A percentile compares a stretch with the other conserved stretches of the same genome.
Evolutionary conservation across 2,329 filamentous ascomycete genomes (phyloP).

Genomic region (Tolypocladium album): DNA sequence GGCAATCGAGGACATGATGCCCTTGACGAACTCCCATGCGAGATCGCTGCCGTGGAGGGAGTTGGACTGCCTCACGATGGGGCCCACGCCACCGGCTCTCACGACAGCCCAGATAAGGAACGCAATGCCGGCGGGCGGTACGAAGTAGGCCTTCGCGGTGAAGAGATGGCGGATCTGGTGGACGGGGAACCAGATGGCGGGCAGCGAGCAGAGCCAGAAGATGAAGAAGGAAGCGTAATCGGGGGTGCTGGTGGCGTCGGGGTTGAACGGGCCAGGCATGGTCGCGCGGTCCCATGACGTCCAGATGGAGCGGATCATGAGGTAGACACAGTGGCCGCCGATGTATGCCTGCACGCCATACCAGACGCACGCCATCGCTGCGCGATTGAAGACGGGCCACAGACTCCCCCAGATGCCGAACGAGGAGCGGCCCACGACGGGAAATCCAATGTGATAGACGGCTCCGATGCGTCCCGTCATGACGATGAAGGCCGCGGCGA

Average conservation of each 20-base stretch:
- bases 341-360: slow-evolving; percentile 82
- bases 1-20: slow-evolving; percentile 80
- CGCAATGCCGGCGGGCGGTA: slow-evolving; percentile 70
- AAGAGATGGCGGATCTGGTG: slow-evolving; percentile 84
- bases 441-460: slow-evolving; percentile 81
- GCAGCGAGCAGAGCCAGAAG: slow-evolving; percentile 73
- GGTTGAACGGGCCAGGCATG: slow-evolving; percentile 57
- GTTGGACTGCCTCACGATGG: slow-evolving; percentile 62
- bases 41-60: slow-evolving; percentile 55
- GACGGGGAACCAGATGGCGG: slow-evolving; percentile 82
- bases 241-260: slow-evolving; percentile 57
- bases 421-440: slow-evolving; percentile 64
- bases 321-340: slow-evolving; percentile 70
- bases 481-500: slow-evolving; percentile 66
- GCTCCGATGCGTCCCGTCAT: slow-evolving; percentile 76
- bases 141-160: slow-evolving; percentile 79
- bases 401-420: slow-evolving; percentile 85
- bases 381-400: slow-evolving; percentile 83
- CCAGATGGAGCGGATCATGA: slow-evolving; percentile 88
- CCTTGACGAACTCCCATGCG: slow-evolving; percentile 73
- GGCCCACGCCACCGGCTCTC: slow-evolving; percentile 71
- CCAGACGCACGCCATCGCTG: slow-evolving; percentile 83
- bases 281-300: slow-evolving; percentile 47
- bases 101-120: slow-evolving; percentile 84
- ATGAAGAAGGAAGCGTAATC: slow-evolving; percentile 76